Percentiles rank a stretch among this genome's conserved stretches.
phyloP scores from a whole-genome alignment of 1,284 basidiomycete species.

The Bjerkandera adusta region DNA sequence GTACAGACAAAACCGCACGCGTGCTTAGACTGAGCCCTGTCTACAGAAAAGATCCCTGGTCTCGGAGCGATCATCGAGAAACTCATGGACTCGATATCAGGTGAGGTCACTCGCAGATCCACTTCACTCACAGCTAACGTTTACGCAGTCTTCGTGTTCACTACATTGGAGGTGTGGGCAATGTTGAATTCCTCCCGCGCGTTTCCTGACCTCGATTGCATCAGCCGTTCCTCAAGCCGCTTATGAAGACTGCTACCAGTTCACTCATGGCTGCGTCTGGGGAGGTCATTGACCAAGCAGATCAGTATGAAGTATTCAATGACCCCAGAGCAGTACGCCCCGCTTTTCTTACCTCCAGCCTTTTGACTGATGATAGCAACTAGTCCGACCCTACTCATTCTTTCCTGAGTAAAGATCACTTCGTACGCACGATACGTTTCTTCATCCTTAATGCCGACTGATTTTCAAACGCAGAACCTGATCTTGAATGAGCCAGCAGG shows the following conservation, averaged over 20 bases:
- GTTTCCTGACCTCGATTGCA: not conserved
- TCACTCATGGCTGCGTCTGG: constrained; percentile 62
- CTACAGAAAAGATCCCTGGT: constrained; percentile 67
- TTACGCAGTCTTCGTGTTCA: constrained; percentile 70
- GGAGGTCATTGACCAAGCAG: constrained; percentile 77
- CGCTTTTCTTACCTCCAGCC: not conserved
- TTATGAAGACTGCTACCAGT: constrained; percentile 63
- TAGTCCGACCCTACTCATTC: constrained; percentile 87
- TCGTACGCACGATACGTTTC: constrained; percentile 38
- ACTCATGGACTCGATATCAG: constrained; percentile 72
- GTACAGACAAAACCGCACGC: too few relatives aligned
- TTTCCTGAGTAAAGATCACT: constrained; percentile 80
- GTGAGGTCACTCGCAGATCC: constrained; percentile 31
- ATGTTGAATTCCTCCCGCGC: constrained; percentile 21
- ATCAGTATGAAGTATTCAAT: constrained; percentile 85
- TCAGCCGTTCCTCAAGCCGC: constrained; percentile 76
- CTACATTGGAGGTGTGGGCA: constrained; percentile 48
- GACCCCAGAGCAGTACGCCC: constrained; percentile 65
- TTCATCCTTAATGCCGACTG: not conserved
- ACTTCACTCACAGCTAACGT: not conserved
- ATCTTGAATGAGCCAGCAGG: constrained; percentile 83
- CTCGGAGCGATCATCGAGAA: constrained; percentile 77
- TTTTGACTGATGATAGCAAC: constrained; percentile 3
- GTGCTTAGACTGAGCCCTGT: not conserved
- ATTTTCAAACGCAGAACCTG: constrained; percentile 48